phyloP scores from a whole-genome alignment of 352 stramenopile genomes.

The Globisporangium perplexum region DNA sequence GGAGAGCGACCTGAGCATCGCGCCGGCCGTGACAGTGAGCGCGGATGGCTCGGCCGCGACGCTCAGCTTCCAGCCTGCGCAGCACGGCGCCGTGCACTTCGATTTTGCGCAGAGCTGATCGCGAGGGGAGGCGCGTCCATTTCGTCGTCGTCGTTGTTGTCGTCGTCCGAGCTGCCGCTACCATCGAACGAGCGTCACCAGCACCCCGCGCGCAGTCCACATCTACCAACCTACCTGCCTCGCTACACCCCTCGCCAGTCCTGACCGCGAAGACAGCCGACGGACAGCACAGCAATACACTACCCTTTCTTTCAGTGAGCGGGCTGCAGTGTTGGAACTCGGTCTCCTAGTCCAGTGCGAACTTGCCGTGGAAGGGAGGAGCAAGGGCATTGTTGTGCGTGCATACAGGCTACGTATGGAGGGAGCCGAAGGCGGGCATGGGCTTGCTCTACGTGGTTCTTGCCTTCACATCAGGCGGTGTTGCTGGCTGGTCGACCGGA shows the following conservation, averaged over 20 bases:
- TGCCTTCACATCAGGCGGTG: no score
- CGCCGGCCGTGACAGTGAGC: conserved; percentile 29
- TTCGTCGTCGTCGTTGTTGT: background rate
- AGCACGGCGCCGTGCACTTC: conserved; percentile 63
- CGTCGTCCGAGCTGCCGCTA: background rate
- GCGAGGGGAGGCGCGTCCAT: background rate
- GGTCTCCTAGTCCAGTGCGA: no score
- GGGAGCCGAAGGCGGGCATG: no score
- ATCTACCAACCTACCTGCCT: background rate
- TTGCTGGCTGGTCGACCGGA: no score
- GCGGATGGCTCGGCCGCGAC: conserved; percentile 24
- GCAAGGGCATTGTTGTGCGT: no score
- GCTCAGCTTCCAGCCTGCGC: conserved; percentile 68
- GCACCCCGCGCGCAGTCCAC: background rate
- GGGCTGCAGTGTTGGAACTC: no score
- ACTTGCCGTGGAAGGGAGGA: no score
- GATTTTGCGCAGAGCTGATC: conserved; percentile 49
- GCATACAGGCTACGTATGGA: no score
- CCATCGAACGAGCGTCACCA: background rate
- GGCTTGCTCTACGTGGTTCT: no score
- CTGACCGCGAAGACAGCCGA: background rate
- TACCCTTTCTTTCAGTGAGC: background rate
- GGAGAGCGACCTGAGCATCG: conserved; percentile 38
- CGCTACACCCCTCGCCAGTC: background rate
- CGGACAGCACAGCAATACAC: background rate